Conservation (phyloP, 2,329 filamentous ascomycete species). For the Aotearoamyces nothofagi region DNA sequence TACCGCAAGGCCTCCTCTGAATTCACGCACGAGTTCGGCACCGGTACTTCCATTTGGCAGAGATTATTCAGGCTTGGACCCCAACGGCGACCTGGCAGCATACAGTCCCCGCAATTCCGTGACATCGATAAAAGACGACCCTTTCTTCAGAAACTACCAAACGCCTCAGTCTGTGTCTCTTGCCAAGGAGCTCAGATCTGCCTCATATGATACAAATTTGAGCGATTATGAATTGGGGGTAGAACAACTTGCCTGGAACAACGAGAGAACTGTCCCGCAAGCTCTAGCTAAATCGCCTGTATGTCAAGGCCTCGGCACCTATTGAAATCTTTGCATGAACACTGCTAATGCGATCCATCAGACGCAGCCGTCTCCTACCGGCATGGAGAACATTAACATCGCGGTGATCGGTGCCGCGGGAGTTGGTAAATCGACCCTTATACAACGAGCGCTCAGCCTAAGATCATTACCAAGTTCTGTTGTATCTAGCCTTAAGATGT, state of each 20-base stretch:
- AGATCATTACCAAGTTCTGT: conserved; percentile 35
- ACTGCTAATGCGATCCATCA: no score
- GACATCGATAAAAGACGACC: conserved; percentile 37
- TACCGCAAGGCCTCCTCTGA: not conserved
- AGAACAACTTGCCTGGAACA: no score
- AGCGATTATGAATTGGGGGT: no score
- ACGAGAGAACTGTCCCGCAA: no score
- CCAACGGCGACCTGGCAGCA: conserved; percentile 9
- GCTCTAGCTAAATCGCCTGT: no score
- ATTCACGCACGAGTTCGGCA: conserved; percentile 8
- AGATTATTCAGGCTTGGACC: conserved; percentile 4
- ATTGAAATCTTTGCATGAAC: no score
- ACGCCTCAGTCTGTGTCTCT: conserved; percentile 19
- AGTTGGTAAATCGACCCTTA: conserved; percentile 54
- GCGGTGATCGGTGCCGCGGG: conserved; percentile 50
- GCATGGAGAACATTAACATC: conserved; percentile 40
- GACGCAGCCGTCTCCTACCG: not conserved
- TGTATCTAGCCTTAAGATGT: conserved; percentile 39
- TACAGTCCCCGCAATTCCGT: conserved; percentile 29
- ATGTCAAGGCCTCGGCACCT: no score
- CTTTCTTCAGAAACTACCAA: conserved; percentile 35
- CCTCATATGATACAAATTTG: no score
- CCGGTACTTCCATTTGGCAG: conserved; percentile 7
- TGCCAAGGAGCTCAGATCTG: conserved; percentile 17
- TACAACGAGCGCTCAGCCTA: conserved; percentile 45